Percentiles rank a stretch among this genome's conserved stretches.
Evolutionary conservation across 2,329 filamentous ascomycete genomes (phyloP).

Genomic region (Colletotrichum horii): DNA sequence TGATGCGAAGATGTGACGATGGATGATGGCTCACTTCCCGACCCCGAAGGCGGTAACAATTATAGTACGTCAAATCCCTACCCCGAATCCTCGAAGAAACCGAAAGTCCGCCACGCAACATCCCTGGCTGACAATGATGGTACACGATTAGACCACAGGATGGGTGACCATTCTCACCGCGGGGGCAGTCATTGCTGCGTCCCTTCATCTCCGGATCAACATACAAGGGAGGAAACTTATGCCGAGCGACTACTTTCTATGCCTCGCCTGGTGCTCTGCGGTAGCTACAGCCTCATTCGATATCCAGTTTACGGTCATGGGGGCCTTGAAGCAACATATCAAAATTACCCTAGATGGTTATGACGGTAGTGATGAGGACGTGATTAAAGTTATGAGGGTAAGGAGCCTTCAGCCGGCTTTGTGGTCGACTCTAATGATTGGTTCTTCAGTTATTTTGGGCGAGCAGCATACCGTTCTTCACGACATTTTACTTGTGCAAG

Average conservation of each 20-base stretch:
- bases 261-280: slow-evolving; percentile 9
- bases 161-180: slow-evolving; percentile 13
- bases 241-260: slow-evolving; percentile 9
- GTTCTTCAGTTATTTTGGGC: slow-evolving; percentile 9
- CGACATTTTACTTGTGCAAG: slow-evolving; percentile 14
- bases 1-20: background rate
- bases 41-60: slow-evolving; percentile 20
- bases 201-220: slow-evolving; percentile 12
- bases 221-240: slow-evolving; percentile 8
- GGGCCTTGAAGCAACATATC: slow-evolving; percentile 7
- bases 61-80: slow-evolving; percentile 1
- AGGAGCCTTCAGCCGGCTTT: background rate
- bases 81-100: background rate
- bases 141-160: slow-evolving; percentile 5
- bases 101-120: background rate
- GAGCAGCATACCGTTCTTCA: slow-evolving; percentile 17
- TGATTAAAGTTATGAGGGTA: background rate
- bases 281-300: slow-evolving; percentile 13
- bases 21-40: slow-evolving; percentile 18
- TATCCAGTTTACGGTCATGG: slow-evolving; percentile 15
- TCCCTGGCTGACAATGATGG: background rate
- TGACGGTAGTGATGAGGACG: background rate
- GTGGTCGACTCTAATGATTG: background rate
- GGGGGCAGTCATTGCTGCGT: slow-evolving; percentile 14
- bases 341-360: slow-evolving; percentile 12